These are phyloP conservation scores for Lipomyces sp. DNA, from an alignment of 805 yeast genomes.

Conservation along the genomic window DNA sequence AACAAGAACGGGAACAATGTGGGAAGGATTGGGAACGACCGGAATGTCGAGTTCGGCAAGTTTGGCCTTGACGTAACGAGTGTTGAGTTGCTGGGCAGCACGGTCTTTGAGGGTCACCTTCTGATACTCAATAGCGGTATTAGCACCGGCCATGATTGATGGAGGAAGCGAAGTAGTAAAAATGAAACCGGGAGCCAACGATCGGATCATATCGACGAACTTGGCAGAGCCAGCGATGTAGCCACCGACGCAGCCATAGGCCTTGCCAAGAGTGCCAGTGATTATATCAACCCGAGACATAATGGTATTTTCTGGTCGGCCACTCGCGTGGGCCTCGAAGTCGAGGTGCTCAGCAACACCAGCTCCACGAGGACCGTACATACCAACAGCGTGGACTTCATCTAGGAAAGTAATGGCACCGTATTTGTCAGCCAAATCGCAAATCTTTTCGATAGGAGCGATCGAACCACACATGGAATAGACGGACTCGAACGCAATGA, in stretches of 20 bases:
- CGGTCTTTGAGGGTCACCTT: conserved; percentile 78
- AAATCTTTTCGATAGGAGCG: conserved; percentile 88
- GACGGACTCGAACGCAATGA: conserved; percentile 96
- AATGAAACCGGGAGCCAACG: conserved; percentile 95
- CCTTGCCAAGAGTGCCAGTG: conserved; percentile 97
- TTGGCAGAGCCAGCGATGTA: conserved; percentile 87
- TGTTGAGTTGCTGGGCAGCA: conserved; percentile 80
- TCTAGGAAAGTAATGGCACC: conserved; percentile 97
- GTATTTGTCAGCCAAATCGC: conserved; percentile 95
- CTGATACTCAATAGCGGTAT: conserved; percentile 83
- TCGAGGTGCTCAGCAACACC: conserved; percentile 98
- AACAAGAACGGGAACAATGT: conserved; percentile 91
- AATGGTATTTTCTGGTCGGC: conserved; percentile 66
- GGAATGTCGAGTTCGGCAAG: conserved; percentile 80
- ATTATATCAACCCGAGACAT: conserved; percentile 93
- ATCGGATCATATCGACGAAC: conserved; percentile 92
- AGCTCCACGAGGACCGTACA: conserved; percentile 99
- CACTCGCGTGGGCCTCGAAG: conserved; percentile 75
- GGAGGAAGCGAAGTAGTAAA: conserved; percentile 98
- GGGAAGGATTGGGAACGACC: conserved; percentile 96
- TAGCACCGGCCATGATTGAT: conserved; percentile 94
- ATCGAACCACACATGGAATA: conserved; percentile 99
- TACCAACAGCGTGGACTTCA: conserved; percentile 98
- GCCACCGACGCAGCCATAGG: conserved; percentile 97
- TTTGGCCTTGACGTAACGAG: conserved; percentile 79